Base-by-base conservation (phyloP, 1,284 basidiomycete genomes). In the Ceratobasidium sp. region DNA sequence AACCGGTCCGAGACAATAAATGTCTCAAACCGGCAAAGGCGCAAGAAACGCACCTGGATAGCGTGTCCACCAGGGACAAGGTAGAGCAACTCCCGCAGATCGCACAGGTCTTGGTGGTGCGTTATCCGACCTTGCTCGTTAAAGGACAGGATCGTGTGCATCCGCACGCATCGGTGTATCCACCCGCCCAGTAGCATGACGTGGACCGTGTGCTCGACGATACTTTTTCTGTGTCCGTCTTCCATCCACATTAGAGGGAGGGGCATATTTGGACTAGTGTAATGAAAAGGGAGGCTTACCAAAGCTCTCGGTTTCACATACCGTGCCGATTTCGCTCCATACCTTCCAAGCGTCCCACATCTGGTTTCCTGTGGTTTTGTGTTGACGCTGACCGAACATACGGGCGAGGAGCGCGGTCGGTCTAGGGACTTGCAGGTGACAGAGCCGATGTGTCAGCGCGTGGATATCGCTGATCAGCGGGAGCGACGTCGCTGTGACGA, bases 331-430 rank as follows among this genome's bases (percentile, higher is more conserved):
- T 35, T 74, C 71, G 35, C 71, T 74, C 71, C 71, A 74, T 49
- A 74, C 58, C 60, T 64, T 74, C 71, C 71, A 74, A 37, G 71
- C 71, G 11, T 51, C 71, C 71, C 71, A 74, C 71, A 73, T 73
- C 26, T 74, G 71, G 60, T 5, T 35, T 11, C 6, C 60, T 17
- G 54, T 60, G 71, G 45, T 74, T 63, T 64, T n/a, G n/a, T n/a
- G n/a, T n/a, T 15, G 39, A 42, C 60, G 58, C n/a, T 51, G 60
- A 17, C 71, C 71, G 31, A 74, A 49, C 11, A 74, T 28, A 45
- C 47, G 58, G 58, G 42, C 71, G 23, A 74, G 10, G 56, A 74
- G 42, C 10, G 58, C 49, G 1, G 45, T 53, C 26, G 71, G 71
- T 23, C 60, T 74, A 45, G 71, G 71, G 45, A 74, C 49, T 33